Conservation (phyloP, 1,284 basidiomycete species). For the Pholiota adiposa region DNA sequence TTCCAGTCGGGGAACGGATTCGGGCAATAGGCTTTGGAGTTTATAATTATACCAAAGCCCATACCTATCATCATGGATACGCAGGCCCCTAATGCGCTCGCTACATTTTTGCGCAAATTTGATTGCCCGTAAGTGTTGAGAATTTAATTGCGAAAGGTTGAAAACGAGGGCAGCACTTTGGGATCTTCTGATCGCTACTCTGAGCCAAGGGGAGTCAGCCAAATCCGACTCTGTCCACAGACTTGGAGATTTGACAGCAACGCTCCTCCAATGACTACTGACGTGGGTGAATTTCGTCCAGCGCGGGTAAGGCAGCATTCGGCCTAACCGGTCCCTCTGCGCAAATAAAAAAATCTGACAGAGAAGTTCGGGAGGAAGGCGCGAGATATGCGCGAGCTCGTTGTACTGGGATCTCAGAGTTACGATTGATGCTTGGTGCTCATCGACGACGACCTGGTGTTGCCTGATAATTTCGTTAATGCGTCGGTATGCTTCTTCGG, state of each 20-base stretch:
- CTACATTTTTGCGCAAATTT: not conserved
- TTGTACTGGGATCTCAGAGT: conserved; percentile 12
- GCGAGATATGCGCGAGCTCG: conserved; percentile 21
- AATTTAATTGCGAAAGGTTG: conserved; percentile 13
- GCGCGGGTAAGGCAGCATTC: not conserved
- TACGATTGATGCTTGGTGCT: conserved; percentile 9
- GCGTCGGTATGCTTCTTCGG: not conserved
- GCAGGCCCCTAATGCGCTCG: not conserved
- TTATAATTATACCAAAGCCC: too few relatives aligned
- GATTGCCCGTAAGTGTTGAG: not conserved
- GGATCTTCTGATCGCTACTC: conserved; percentile 31
- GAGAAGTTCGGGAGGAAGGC: conserved; percentile 34
- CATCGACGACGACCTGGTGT: too few relatives aligned
- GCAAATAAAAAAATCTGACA: conserved; percentile 17
- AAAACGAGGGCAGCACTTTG: conserved; percentile 28
- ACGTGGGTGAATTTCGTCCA: conserved; percentile 18
- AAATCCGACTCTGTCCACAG: conserved; percentile 20
- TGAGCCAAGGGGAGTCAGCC: conserved; percentile 22
- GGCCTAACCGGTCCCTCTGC: not conserved
- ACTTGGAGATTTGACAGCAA: conserved; percentile 12
- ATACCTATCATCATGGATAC: too few relatives aligned
- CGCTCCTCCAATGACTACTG: conserved; percentile 11
- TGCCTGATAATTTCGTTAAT: conserved; percentile 21
- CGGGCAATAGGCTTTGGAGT: too few relatives aligned
- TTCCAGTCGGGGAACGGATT: too few relatives aligned